Conservation (phyloP, 2,329 filamentous ascomycete species). For the Cercospora sp. region DNA sequence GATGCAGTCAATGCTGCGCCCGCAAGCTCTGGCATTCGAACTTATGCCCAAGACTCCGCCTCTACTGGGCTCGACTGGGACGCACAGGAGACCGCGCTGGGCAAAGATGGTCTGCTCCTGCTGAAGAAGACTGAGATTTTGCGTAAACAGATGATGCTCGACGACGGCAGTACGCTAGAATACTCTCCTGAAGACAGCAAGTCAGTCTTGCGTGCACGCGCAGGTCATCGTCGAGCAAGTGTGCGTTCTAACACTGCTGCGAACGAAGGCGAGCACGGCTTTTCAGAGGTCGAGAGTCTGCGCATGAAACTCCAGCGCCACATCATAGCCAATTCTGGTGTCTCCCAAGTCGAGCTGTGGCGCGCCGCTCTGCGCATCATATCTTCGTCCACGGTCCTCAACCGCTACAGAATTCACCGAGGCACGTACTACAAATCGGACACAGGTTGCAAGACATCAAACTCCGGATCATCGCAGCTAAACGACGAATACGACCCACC, state of each 20-base stretch:
- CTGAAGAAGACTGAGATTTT: conserved; percentile 40
- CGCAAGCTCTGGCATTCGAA: conserved; percentile 36
- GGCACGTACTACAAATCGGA: conserved; percentile 20
- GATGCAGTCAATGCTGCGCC: conserved; percentile 37
- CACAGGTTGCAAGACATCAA: not conserved
- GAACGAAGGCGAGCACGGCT: conserved; percentile 33
- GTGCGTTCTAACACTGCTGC: conserved; percentile 31
- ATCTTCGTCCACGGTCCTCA: conserved; percentile 36
- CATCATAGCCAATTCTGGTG: conserved; percentile 39
- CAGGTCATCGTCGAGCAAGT: conserved; percentile 31
- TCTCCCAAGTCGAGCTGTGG: conserved; percentile 43
- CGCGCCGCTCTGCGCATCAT: conserved; percentile 39
- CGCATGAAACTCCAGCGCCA: conserved; percentile 46
- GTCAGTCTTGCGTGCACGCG: conserved; percentile 16
- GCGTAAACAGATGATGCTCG: conserved; percentile 29
- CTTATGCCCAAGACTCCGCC: conserved; percentile 35
- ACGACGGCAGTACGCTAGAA: conserved; percentile 15
- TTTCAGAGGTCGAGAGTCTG: conserved; percentile 39
- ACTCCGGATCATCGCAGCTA: not conserved
- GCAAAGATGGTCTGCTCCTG: conserved; percentile 38
- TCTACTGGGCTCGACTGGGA: conserved; percentile 42
- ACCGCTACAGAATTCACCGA: conserved; percentile 27
- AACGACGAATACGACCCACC: not conserved
- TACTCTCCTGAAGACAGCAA: conserved; percentile 6
- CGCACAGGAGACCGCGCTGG: conserved; percentile 33